Base-by-base conservation (phyloP, 106 monocot genomes). In the Chionographis japonica region DNA sequence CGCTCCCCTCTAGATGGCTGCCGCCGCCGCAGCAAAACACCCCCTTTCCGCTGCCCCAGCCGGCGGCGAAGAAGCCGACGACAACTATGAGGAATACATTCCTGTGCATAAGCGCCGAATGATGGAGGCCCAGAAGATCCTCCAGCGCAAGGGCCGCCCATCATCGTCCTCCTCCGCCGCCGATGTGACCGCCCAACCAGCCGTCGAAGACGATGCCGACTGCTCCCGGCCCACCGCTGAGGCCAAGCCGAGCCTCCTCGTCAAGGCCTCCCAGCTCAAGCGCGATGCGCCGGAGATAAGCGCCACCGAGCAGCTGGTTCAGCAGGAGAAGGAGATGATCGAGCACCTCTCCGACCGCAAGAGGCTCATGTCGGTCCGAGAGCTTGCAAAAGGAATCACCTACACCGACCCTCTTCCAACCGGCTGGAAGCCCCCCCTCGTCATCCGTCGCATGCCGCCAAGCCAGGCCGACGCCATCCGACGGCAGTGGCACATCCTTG, bases 341-440 rank as follows among this genome's bases (percentile, higher is more conserved):
- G 95, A 95, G 62, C 86, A 92, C 61, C 84, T 95, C 50, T 95
- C 95, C 16, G 95, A 95, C 66, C 88, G 91, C 40, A 95, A 92
- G 63, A 86, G 92, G 68, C 89, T 97, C 6, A 97, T 92, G 95
- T 97, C 95, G 13, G 95, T 92, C 17, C 83, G 91, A 5, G 95
- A 95, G 72, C 81, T 95, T 57, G 95, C 95, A 74, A 91, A 92
- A 79, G 95, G 95, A 3, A 95, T 95, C 63, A 89, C 81, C 42
- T 95, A 95, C 82, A 74, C 88, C 35, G 91, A 95, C 3, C 91
- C 95, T 5, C 71, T 95, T 8, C 74, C 83, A 35, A 95, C 95
- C 8, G 91, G 91, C 37, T 95, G 95, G 95, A 95, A 91, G 73
- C 91, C 95, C 4, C 91, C 95, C 2, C 79, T 89, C 27, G 70